Base-by-base conservation (phyloP, 306 rosid species). In the Trifolium dubium region DNA sequence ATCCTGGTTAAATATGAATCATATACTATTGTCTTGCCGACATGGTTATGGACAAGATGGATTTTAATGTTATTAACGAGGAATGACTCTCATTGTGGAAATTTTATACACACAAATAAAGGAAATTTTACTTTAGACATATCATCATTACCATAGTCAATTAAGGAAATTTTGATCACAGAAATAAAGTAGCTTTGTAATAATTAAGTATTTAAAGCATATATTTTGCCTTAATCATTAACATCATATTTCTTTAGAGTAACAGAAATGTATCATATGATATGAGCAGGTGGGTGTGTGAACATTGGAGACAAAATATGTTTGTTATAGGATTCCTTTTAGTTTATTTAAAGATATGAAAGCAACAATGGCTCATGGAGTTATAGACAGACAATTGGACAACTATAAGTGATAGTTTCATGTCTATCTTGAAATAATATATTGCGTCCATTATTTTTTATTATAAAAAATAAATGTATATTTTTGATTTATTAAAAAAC, bases 31-130 rank as follows among this genome's bases (percentile, higher is more conserved):
- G 23, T 43, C 41, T 14, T 80, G 73, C 55, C 80, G 75, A 75
- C 14, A 80, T 80, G 68, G 23, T 44, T 53, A 72, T 80, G 51
- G 75, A 80, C 67, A 65, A 72, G 54, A 49, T 17, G 60, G 67
- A 32, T 53, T 67, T 37, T 77, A 73, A 82, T 77, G 17, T 60
- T 77, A 68, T 58, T 41, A 2, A 3, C 46, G 14, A 72, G 51
- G 54, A 53, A 78, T 39, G 67, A 14, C 64, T 63, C 72, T 51
- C 64, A 18, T 18, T 76, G 51, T 63, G 47, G 50, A 65, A 55
- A 46, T 73, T 66, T 43, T 64, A 37, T 72, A 34, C 12, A 55
- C 30, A 37, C 9, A 37, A 28, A 56, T 78, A 41, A 15, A 59
- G 23, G 40, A 37, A 37, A 37, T 6, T 2, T 5, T 54, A 19